Evolutionary conservation across 768 basidiomycete species (phyloP).

Genomic region (Amanita rubescens): DNA sequence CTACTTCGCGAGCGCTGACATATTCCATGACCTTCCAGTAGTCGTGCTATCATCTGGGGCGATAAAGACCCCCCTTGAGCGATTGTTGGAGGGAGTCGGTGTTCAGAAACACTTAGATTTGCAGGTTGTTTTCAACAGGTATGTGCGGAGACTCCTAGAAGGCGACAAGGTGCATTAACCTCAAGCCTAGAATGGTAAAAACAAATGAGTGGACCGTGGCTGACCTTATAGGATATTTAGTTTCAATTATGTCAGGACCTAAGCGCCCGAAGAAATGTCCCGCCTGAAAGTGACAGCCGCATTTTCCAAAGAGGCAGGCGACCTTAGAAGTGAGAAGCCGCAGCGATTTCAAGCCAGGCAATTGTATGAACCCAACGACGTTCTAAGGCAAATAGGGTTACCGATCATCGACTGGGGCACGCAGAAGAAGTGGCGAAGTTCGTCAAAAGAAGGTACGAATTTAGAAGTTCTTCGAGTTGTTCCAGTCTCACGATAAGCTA

Average conservation of each 20-base stretch:
- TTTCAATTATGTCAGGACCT: constrained; percentile 62
- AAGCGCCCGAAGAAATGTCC: constrained; percentile 36
- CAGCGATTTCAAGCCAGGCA: constrained; percentile 56
- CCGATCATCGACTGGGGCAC: constrained; percentile 87
- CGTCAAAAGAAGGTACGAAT: constrained; percentile 76
- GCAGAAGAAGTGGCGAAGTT: constrained; percentile 67
- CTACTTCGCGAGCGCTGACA: constrained; percentile 80
- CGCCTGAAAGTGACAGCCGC: constrained; percentile 66
- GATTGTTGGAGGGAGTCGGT: constrained; percentile 62
- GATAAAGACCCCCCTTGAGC: constrained; percentile 69
- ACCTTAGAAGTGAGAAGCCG: constrained; percentile 23
- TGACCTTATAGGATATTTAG: constrained; percentile 83
- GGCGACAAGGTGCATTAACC: neutral
- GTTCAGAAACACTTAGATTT: constrained; percentile 90
- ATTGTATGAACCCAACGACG: constrained; percentile 78
- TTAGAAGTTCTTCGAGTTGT: neutral
- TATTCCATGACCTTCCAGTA: constrained; percentile 86
- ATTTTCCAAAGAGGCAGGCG: constrained; percentile 55
- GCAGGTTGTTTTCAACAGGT: constrained; percentile 90
- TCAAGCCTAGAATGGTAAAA: constrained; percentile 65
- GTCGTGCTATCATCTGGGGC: constrained; percentile 61
- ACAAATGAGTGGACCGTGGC: constrained; percentile 86
- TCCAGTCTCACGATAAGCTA: constrained; percentile 21
- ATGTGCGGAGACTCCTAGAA: constrained; percentile 7
- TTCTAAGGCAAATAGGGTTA: constrained; percentile 63